phyloP scores from a whole-genome alignment of 805 yeast species.

The Wickerhamiella azymoides region DNA sequence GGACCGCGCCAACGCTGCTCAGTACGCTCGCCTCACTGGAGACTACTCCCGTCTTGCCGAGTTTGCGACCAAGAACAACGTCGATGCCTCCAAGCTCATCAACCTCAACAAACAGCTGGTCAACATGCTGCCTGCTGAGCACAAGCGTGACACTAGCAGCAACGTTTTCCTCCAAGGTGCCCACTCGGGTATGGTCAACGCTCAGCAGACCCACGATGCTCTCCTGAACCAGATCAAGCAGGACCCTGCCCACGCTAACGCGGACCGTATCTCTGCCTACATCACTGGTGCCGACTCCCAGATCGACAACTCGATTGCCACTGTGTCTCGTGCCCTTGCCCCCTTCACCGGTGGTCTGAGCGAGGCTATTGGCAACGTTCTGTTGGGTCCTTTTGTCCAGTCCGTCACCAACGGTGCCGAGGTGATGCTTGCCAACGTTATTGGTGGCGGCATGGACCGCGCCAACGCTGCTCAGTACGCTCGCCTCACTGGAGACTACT shows the following conservation, averaged over 20 bases:
- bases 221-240: not conserved
- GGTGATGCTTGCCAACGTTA: slow-evolving; percentile 18
- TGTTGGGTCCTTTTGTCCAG: slow-evolving; percentile 23
- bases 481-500: slow-evolving; percentile 15
- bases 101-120: slow-evolving; percentile 14
- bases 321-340: slow-evolving; percentile 12
- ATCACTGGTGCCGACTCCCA: slow-evolving; percentile 23
- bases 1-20: slow-evolving; percentile 12
- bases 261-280: slow-evolving; percentile 9
- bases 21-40: slow-evolving; percentile 12
- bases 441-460: slow-evolving; percentile 16
- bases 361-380: slow-evolving; percentile 13
- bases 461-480: slow-evolving; percentile 10
- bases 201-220: slow-evolving; percentile 12
- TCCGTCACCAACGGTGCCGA: slow-evolving; percentile 24
- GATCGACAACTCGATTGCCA: slow-evolving; percentile 21
- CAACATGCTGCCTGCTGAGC: slow-evolving; percentile 9
- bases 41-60: slow-evolving; percentile 14
- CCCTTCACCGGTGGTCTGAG: slow-evolving; percentile 15
- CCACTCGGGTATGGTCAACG: slow-evolving; percentile 12
- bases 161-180: slow-evolving; percentile 9
- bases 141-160: not conserved
- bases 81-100: slow-evolving; percentile 11
- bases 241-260: slow-evolving; percentile 8
- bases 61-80: slow-evolving; percentile 13